These are phyloP conservation scores for Ceratobasidium sp. DNA, from an alignment of 1,284 basidiomycete species.

Conservation along the genomic window DNA sequence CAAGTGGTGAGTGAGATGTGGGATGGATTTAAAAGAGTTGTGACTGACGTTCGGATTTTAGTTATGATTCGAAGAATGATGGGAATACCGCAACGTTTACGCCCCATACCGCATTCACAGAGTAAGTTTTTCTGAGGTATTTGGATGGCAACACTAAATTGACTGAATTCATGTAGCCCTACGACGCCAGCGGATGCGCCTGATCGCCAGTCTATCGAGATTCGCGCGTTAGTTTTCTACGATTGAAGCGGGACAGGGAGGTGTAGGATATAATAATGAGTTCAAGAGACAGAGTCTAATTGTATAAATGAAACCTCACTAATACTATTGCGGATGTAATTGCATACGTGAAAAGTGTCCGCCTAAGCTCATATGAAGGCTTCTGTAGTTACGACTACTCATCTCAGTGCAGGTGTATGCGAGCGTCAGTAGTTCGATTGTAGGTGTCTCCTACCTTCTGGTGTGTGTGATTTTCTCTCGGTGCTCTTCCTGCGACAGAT, in stretches of 20 bases:
- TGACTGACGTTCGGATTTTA: slow-evolving; percentile 46
- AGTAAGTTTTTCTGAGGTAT: background rate
- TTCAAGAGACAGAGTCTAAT: too few relatives aligned
- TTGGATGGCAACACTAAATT: background rate
- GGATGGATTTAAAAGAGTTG: too few relatives aligned
- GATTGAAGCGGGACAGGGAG: background rate
- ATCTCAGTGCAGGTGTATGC: too few relatives aligned
- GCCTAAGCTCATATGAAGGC: too few relatives aligned
- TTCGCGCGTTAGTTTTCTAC: slow-evolving; percentile 70
- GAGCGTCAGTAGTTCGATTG: too few relatives aligned
- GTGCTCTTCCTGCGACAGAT: too few relatives aligned
- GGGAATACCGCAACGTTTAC: slow-evolving; percentile 64
- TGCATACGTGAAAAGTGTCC: too few relatives aligned
- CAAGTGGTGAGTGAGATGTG: slow-evolving; percentile 66
- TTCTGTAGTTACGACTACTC: too few relatives aligned
- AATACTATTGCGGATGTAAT: too few relatives aligned
- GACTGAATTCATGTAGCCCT: slow-evolving; percentile 60
- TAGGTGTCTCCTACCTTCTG: too few relatives aligned
- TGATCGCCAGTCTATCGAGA: slow-evolving; percentile 67
- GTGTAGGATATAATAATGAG: background rate
- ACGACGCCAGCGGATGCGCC: slow-evolving; percentile 63
- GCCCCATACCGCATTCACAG: slow-evolving; percentile 60
- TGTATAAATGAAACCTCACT: too few relatives aligned
- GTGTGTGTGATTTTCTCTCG: too few relatives aligned
- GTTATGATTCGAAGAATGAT: slow-evolving; percentile 65